Percentiles rank a stretch among this genome's conserved stretches.
These are phyloP conservation scores for Lasiodiplodia sp. DNA, from an alignment of 2,329 filamentous ascomycete species.

Conservation along the genomic window DNA sequence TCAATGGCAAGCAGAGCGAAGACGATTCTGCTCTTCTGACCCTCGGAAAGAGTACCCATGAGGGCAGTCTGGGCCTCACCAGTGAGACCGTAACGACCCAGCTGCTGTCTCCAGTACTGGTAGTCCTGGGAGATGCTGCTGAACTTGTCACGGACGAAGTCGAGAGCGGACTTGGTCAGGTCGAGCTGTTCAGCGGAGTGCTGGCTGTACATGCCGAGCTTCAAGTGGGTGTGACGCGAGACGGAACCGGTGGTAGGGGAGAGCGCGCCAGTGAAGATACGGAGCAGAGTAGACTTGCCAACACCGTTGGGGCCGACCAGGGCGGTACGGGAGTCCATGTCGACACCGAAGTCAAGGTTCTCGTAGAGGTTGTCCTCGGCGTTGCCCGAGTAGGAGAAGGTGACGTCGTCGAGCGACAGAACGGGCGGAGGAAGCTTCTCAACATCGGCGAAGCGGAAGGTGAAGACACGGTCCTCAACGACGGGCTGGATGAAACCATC, in stretches of 20 bases:
- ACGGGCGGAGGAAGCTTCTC: slow-evolving; percentile 99
- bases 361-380: slow-evolving; percentile 92
- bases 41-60: slow-evolving; percentile 97
- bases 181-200: slow-evolving; percentile 99
- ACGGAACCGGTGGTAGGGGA: slow-evolving; percentile 83
- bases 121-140: slow-evolving; percentile 89
- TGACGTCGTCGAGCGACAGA: slow-evolving; percentile 94
- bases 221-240: slow-evolving; percentile 94
- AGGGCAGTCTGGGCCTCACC: slow-evolving; percentile 95
- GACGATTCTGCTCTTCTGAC: slow-evolving; percentile 97
- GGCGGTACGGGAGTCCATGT: slow-evolving; percentile 98
- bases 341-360: slow-evolving; percentile 96
- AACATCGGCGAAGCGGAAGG: slow-evolving; percentile 97
- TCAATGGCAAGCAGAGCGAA: slow-evolving; percentile 97
- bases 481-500: slow-evolving; percentile 98
- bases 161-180: slow-evolving; percentile 94
- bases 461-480: slow-evolving; percentile 84
- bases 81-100: slow-evolving; percentile 90
- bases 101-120: slow-evolving; percentile 99
- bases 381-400: slow-evolving; percentile 96
- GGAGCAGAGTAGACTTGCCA: slow-evolving; percentile 94
- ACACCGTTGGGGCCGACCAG: slow-evolving; percentile 99
- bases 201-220: slow-evolving; percentile 97
- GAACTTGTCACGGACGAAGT: slow-evolving; percentile 98
- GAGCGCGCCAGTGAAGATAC: slow-evolving; percentile 95